phyloP scores from a whole-genome alignment of 345 rosid species.

The Acer yangbiense region DNA sequence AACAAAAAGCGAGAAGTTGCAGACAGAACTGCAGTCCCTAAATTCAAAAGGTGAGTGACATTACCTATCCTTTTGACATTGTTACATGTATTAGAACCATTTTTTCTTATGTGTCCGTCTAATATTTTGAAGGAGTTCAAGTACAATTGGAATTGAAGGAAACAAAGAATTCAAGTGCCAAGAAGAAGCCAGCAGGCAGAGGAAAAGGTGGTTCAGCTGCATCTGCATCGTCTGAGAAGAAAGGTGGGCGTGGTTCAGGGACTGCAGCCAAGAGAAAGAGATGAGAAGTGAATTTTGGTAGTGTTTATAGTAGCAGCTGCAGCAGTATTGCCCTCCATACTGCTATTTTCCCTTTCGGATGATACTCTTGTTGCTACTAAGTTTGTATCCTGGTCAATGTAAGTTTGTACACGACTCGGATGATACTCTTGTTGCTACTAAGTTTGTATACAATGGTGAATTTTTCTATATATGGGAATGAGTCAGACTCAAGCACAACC shows the following conservation, averaged over 20 bases:
- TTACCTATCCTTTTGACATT: background rate
- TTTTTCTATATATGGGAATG: background rate
- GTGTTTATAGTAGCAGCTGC: background rate
- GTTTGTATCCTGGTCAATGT: background rate
- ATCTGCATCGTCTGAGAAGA: constrained; percentile 27
- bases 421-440: background rate
- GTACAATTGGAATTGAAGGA: constrained; percentile 80
- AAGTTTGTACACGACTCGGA: background rate
- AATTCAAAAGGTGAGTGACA: constrained; percentile 64
- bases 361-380: background rate
- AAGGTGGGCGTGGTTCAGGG: constrained; percentile 43
- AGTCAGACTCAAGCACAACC: background rate
- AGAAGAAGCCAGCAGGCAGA: constrained; percentile 56
- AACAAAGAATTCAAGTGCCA: constrained; percentile 45
- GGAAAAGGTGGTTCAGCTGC: constrained; percentile 56
- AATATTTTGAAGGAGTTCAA: constrained; percentile 54
- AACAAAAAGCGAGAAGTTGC: constrained; percentile 59
- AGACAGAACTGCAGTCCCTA: constrained; percentile 66
- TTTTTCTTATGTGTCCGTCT: background rate
- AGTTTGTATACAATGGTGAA: background rate
- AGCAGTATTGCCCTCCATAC: constrained; percentile 1
- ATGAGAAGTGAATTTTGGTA: constrained; percentile 27
- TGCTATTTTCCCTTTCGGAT: background rate
- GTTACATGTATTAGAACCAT: background rate
- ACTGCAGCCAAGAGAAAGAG: constrained; percentile 73